Evolutionary conservation across 108 stramenopile species (phyloP).

Genomic region (Cyclotella kingstonii): DNA sequence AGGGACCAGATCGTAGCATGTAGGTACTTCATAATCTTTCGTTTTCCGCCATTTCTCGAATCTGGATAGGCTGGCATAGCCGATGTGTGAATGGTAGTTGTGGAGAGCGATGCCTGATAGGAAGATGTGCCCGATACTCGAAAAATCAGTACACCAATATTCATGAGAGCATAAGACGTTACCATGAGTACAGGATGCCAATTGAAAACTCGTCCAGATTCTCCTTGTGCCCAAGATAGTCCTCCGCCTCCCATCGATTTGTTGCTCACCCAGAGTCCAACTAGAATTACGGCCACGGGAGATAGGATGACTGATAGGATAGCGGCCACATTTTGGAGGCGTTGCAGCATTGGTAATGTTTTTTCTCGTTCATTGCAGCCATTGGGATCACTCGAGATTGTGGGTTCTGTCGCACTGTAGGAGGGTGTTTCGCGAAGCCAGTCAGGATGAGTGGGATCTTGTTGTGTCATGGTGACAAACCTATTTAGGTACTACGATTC

Average conservation of each 20-base stretch:
- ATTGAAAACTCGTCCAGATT: conserved; percentile 72
- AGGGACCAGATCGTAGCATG: conserved; percentile 58
- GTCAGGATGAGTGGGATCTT: too few species aligned
- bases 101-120: conserved; percentile 13
- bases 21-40: conserved; percentile 38
- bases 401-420: conserved; percentile 11
- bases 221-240: conserved; percentile 47
- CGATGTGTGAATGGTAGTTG: conserved; percentile 3
- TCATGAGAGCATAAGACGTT: conserved; percentile 64
- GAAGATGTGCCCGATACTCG: conserved; percentile 31
- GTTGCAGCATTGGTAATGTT: conserved; percentile 14
- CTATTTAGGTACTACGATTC: too few species aligned
- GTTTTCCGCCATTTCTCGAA: conserved; percentile 1
- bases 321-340: conserved; percentile 14
- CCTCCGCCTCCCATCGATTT: conserved; percentile 37
- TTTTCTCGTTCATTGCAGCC: neutral
- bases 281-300: conserved; percentile 27
- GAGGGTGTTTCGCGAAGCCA: conserved; percentile 11
- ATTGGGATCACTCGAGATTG: neutral
- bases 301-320: conserved; percentile 20
- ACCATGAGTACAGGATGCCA: conserved; percentile 83
- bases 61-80: neutral
- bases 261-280: conserved; percentile 35
- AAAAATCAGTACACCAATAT: conserved; percentile 57
- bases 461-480: too few species aligned